Conservation (phyloP, 768 basidiomycete species). For the Trametes villosa region DNA sequence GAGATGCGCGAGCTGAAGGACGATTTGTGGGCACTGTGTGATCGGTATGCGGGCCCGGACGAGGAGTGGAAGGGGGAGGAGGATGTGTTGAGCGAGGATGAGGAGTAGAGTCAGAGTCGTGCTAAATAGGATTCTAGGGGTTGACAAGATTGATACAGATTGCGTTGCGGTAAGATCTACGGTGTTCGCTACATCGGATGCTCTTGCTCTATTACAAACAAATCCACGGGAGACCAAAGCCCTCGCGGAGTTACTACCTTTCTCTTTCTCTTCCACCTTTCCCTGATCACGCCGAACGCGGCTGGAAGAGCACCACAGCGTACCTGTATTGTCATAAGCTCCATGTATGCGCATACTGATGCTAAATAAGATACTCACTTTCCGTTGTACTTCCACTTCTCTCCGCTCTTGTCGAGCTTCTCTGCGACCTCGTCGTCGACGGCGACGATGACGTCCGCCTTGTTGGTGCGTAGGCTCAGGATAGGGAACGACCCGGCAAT, state of each 20-base stretch:
- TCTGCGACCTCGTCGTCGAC: conserved; percentile 71
- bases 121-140: no score
- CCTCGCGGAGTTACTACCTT: no score
- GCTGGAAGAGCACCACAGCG: conserved; percentile 33
- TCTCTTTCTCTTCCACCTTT: not conserved
- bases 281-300: conserved; percentile 3
- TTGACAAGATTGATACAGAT: no score
- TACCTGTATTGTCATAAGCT: conserved; percentile 17
- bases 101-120: no score
- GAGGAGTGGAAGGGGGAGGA: conserved; percentile 30
- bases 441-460: conserved; percentile 93
- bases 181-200: no score
- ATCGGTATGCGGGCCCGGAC: conserved; percentile 43
- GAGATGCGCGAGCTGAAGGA: conserved; percentile 60
- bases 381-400: conserved; percentile 81
- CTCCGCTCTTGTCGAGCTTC: conserved; percentile 62
- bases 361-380: conserved; percentile 52
- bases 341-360: not conserved
- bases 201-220: no score
- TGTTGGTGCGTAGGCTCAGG: conserved; percentile 88
- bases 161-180: no score
- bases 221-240: no score
- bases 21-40: conserved; percentile 63
- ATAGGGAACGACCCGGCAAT: conserved; percentile 80
- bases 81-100: conserved; percentile 34